Base-by-base conservation (phyloP, 345 rosid species). In the Punica granatum region DNA sequence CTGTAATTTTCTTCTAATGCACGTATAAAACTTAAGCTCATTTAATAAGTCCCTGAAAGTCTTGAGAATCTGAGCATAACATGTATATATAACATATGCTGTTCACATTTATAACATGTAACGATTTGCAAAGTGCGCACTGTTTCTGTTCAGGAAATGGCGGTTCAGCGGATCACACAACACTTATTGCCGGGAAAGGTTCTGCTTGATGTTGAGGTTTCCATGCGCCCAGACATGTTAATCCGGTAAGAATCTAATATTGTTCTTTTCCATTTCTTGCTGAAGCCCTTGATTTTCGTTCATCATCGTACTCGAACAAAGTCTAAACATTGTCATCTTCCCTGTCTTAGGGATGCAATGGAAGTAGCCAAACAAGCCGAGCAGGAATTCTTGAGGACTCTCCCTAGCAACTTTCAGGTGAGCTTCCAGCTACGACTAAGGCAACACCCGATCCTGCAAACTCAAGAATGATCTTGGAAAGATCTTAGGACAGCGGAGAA, bases 111-210 rank as follows among this genome's bases (percentile, higher is more conserved):
- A 26, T 1, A 28, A 26, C 1, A 6, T 3, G 25, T 7, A 51
- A 23, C 21, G 9, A 13, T 56, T 30, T 10, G 13, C 32, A 56
- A 56, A 11, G 1, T 2, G 7, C 23, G 66, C 39, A 25, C 15
- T 2, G 7, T 33, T 59, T 60, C 42, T 62, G 65, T 72, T 66
- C 88, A 87, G 97, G 82, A 85, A 78, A 77, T 86, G 82, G 76
- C 41, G 63, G 84, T 89, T 28, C 89, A 82, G 75, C 87, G 86
- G 41, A 54, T 86, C 46, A 89, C 88, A 37, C 80, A 69, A 0
- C 98, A 93, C 78, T 71, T 78, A 74, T 65, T 90, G 81, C 90
- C 84, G 73, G 85, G 81, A 69, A 87, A 81, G 75, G 73, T 80
- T 51, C 77, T 90, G 10, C 88, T 89, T 6, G 83, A 84, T 49